These are phyloP conservation scores for Aspergillus ellipticus DNA, from an alignment of 495 filamentous ascomycete species.

Conservation along the genomic window DNA sequence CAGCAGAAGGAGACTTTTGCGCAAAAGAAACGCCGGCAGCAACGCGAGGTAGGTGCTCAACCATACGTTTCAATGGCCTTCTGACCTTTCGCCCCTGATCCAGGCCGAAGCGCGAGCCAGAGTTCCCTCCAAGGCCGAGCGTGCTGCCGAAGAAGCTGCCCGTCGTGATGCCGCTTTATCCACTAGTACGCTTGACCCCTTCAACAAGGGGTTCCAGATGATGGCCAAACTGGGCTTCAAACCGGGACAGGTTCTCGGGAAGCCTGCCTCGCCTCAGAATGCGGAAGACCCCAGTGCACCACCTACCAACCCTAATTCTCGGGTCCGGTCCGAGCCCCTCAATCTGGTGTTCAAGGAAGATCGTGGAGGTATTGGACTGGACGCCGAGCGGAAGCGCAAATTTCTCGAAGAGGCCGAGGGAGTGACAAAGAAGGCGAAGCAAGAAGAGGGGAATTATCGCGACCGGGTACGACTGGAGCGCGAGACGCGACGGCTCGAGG, in stretches of 20 bases:
- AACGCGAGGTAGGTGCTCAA: conserved; percentile 45
- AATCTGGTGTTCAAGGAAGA: conserved; percentile 70
- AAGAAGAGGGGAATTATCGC: conserved; percentile 69
- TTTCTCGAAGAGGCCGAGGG: conserved; percentile 61
- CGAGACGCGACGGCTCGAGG: conserved; percentile 65
- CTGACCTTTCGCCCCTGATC: not conserved
- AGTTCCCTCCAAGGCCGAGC: conserved; percentile 74
- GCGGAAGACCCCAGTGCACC: not conserved
- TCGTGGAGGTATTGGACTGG: conserved; percentile 80
- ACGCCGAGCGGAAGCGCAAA: conserved; percentile 78
- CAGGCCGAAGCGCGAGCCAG: conserved; percentile 44
- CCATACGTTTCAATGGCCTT: not conserved
- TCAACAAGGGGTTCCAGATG: conserved; percentile 83
- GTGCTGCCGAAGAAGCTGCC: conserved; percentile 61
- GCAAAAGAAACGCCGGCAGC: conserved; percentile 51
- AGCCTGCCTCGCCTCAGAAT: conserved; percentile 23
- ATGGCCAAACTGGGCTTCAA: conserved; percentile 96
- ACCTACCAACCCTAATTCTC: not conserved
- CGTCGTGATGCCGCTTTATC: conserved; percentile 72
- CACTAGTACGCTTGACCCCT: conserved; percentile 61
- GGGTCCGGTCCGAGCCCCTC: conserved; percentile 60
- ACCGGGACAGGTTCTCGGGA: conserved; percentile 66
- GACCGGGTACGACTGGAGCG: conserved; percentile 69
- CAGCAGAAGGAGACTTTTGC: conserved; percentile 53
- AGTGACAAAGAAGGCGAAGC: conserved; percentile 59